These are phyloP conservation scores for Glaciozyma antarctica DNA, from an alignment of 768 basidiomycete genomes.

Conservation along the genomic window DNA sequence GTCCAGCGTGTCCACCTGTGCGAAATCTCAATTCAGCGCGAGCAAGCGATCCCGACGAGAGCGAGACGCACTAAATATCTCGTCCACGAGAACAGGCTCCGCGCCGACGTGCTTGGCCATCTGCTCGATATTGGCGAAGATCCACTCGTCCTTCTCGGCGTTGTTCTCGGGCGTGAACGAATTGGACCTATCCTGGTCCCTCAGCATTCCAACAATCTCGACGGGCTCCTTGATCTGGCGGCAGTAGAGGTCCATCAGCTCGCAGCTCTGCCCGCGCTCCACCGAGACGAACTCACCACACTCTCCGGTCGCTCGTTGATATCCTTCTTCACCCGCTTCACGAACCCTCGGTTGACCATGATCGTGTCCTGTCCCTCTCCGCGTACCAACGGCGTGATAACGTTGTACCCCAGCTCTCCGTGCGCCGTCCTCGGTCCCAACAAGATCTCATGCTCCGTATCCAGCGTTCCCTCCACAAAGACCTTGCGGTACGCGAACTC, in stretches of 20 bases:
- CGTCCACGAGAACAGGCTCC: slow-evolving; percentile 70
- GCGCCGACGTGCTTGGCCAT: slow-evolving; percentile 66
- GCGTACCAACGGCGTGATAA: slow-evolving; percentile 76
- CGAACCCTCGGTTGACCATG: slow-evolving; percentile 86
- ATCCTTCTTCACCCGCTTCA: slow-evolving; percentile 47
- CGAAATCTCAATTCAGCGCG: neutral
- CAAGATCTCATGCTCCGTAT: slow-evolving; percentile 65
- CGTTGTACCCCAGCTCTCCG: slow-evolving; percentile 74
- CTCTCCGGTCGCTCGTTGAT: slow-evolving; percentile 35
- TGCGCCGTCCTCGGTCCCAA: slow-evolving; percentile 80
- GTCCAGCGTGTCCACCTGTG: slow-evolving; percentile 74
- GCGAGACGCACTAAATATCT: slow-evolving; percentile 66
- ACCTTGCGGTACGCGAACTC: slow-evolving; percentile 88
- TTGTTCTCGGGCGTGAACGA: slow-evolving; percentile 81
- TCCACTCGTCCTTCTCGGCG: slow-evolving; percentile 72
- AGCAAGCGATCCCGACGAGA: neutral
- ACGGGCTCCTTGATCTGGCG: slow-evolving; percentile 47
- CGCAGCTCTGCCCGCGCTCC: neutral
- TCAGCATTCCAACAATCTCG: slow-evolving; percentile 74
- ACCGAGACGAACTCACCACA: slow-evolving; percentile 28
- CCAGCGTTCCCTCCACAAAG: slow-evolving; percentile 63
- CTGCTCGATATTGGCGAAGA: slow-evolving; percentile 73
- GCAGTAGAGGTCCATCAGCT: neutral
- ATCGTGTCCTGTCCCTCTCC: slow-evolving; percentile 59
- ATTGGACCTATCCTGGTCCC: slow-evolving; percentile 59